Evolutionary conservation across 2,329 filamentous ascomycete genomes (phyloP).

Genomic region (Epichloe gansuensis): DNA sequence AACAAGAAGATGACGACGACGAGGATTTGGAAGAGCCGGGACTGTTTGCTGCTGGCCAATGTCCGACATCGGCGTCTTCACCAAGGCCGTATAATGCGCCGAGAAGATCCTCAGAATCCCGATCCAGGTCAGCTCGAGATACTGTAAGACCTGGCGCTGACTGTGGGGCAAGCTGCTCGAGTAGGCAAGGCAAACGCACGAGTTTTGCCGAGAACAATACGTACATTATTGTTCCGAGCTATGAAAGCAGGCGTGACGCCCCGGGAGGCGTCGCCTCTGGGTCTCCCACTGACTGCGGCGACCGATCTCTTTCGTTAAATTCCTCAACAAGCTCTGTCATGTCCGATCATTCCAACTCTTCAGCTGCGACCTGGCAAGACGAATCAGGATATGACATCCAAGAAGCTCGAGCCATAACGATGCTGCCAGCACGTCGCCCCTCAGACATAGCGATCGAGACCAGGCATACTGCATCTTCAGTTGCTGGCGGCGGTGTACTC

Average conservation of each 20-base stretch:
- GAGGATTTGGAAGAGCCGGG: constrained; percentile 5
- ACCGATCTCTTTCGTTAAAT: constrained; percentile 13
- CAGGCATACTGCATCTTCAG: neutral
- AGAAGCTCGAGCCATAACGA: constrained; percentile 28
- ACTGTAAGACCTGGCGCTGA: neutral
- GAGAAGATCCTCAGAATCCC: constrained; percentile 2
- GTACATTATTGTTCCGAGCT: constrained; percentile 28
- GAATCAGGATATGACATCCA: constrained; percentile 21
- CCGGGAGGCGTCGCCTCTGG: constrained; percentile 9
- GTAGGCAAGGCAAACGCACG: constrained; percentile 26
- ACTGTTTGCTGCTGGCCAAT: neutral
- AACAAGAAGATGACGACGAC: constrained; percentile 27
- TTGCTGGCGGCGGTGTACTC: neutral
- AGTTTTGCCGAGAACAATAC: constrained; percentile 30
- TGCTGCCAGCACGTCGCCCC: constrained; percentile 20
- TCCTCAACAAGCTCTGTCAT: constrained; percentile 19
- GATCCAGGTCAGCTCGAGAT: constrained; percentile 9
- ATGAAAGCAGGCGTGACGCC: constrained; percentile 6
- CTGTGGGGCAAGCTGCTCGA: constrained; percentile 9
- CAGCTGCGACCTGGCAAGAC: constrained; percentile 20
- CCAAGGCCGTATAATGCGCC: neutral
- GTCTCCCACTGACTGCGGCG: constrained; percentile 15
- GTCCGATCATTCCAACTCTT: constrained; percentile 28
- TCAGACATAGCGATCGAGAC: constrained; percentile 11
- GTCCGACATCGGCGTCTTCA: neutral